Percentiles rank a stretch among this genome's conserved stretches.
phyloP scores from a whole-genome alignment of 1,139 yeast species.

The Yamadazyma atlantica region DNA sequence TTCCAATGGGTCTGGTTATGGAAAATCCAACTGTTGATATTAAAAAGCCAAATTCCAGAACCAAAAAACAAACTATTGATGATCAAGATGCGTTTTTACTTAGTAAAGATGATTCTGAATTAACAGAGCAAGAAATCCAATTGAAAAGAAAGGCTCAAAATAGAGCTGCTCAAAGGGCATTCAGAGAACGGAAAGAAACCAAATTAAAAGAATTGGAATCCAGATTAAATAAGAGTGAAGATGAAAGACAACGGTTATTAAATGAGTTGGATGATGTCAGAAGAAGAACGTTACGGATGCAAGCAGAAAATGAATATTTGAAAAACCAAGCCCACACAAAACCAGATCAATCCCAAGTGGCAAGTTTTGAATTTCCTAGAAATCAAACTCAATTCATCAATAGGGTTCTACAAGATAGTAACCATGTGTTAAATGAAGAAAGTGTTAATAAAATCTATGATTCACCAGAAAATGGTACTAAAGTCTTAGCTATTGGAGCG shows the following conservation, averaged over 20 bases:
- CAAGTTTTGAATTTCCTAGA: conserved; percentile 34
- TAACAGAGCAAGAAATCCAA: conserved; percentile 50
- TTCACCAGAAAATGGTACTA: conserved; percentile 34
- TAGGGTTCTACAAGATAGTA: conserved; percentile 26
- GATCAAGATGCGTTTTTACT: conserved; percentile 41
- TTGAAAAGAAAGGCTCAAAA: conserved; percentile 75
- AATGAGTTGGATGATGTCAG: conserved; percentile 55
- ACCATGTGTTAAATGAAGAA: conserved; percentile 18
- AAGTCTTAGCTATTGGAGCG: conserved; percentile 70
- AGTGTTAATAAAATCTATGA: conserved; percentile 33
- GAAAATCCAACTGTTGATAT: not conserved
- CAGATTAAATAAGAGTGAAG: conserved; percentile 60
- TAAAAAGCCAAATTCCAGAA: conserved; percentile 7
- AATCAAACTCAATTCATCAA: conserved; percentile 36
- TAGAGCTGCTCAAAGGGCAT: conserved; percentile 88
- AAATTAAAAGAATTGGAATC: conserved; percentile 66
- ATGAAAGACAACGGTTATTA: conserved; percentile 50
- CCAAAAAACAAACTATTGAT: conserved; percentile 30
- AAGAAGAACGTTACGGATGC: conserved; percentile 53
- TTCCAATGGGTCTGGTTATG: no score
- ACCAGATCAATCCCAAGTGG: no score
- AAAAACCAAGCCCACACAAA: no score
- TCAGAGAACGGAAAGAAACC: conserved; percentile 80
- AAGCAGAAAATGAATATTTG: conserved; percentile 58
- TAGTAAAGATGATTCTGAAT: conserved; percentile 40